Percentiles rank a stretch among this genome's conserved stretches.
These are phyloP conservation scores for Cruciata laevipes DNA, from an alignment of 257 asterid species.

Conservation along the genomic window DNA sequence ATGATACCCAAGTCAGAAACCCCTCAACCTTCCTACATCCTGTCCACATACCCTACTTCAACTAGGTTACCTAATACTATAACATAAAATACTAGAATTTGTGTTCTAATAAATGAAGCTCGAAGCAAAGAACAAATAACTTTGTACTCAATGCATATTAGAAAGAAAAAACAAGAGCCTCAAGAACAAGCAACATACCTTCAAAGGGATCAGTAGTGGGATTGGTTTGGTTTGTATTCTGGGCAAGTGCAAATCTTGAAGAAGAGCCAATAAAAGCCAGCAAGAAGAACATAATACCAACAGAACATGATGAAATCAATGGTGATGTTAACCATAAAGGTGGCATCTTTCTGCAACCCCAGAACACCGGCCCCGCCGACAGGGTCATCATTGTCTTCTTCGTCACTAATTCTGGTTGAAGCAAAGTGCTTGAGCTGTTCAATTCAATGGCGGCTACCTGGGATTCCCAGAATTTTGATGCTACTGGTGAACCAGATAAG, in stretches of 20 bases:
- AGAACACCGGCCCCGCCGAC: slow-evolving; percentile 2
- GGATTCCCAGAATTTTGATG: not conserved
- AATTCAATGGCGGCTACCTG: not conserved
- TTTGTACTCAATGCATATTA: not conserved
- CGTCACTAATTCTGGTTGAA: not conserved
- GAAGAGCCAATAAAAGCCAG: not conserved
- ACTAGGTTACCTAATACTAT: not conserved
- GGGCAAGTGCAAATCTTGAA: slow-evolving; percentile 1
- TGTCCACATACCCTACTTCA: not conserved
- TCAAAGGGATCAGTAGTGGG: not conserved
- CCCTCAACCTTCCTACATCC: not conserved
- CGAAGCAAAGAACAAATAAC: not conserved
- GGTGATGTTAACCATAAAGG: not conserved
- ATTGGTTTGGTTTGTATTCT: not conserved
- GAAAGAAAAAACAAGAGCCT: not conserved
- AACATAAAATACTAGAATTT: not conserved
- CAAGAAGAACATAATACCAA: not conserved
- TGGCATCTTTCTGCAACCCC: not conserved
- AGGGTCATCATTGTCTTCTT: slow-evolving; percentile 5
- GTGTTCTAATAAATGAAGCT: not conserved
- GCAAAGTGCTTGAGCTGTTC: not conserved
- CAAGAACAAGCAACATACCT: not conserved
- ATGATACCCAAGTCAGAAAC: too few relatives aligned
- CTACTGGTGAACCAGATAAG: too few relatives aligned
- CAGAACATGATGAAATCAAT: not conserved